These are phyloP conservation scores for Rhododendron kiyosumense DNA, from an alignment of 148 eudicot species.

Conservation along the genomic window DNA sequence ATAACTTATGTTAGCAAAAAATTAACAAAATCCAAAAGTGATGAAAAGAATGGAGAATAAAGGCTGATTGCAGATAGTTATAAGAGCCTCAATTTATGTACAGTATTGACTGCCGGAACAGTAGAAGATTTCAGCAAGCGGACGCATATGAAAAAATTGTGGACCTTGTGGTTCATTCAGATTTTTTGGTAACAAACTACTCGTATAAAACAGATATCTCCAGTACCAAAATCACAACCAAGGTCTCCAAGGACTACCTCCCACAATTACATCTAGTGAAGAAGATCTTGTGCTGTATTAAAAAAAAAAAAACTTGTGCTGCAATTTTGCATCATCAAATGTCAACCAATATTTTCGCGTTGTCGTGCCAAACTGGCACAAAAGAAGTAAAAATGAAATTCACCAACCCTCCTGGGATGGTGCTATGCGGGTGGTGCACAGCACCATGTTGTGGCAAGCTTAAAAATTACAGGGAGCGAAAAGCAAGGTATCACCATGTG, in stretches of 20 bases:
- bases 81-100: neutral
- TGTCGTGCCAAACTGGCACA: neutral
- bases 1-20: neutral
- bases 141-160: neutral
- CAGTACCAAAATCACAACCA: neutral
- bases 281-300: neutral
- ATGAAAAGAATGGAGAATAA: neutral
- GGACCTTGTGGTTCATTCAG: neutral
- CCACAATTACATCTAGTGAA: neutral
- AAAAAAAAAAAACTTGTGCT: neutral
- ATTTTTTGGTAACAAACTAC: neutral
- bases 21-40: neutral
- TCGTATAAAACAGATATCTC: neutral
- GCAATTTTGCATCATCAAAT: slow-evolving; percentile 1
- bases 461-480: neutral
- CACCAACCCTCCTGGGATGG: neutral
- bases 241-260: neutral
- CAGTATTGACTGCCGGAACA: neutral
- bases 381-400: neutral
- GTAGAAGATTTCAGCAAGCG: neutral
- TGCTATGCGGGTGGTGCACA: too few relatives aligned
- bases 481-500: neutral
- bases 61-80: neutral
- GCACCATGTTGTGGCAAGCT: too few relatives aligned
- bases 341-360: neutral